Evolutionary conservation across 228 moss, liverwort and hornwort species (phyloP), one percentile per base, ranked within the genome.

Genomic region (Sphagnum magellanicum): DNA sequence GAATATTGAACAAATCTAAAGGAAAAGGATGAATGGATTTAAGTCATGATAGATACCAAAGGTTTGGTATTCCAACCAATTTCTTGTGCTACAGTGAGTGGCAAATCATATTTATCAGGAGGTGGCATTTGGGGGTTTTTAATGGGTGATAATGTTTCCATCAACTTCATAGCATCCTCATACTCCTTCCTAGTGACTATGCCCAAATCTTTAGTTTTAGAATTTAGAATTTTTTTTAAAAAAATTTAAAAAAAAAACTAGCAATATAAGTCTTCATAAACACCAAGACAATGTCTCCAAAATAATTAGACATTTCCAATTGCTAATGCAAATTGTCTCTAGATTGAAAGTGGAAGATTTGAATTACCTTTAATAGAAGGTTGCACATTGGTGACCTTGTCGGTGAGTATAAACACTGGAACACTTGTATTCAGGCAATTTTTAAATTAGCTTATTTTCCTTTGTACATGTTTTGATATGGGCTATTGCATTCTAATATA

Each of bases 21-120:
- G 1, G 55, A 55, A 55, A 55, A 55, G 1, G 12, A 55, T 8
- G 9, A 12, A 12, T 55, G 1, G 55, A 55, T 12, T 55, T 55
- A 55, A 8, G 12, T 1, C 8, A 55, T 5, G 50, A 50, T 2
- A 16, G 7, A 66, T 71, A 86, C 86, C 70, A 86, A 74, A 47
- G 86, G 82, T 53, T 80, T 80, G 70, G 64, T 71, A 46, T 16
- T 75, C 86, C 86, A 86, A 8, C 86, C 83, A 48, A 77, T 75
- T 0, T 83, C 86, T 6, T 86, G 76, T 4, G 86, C 78, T 17
- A 78, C 74, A 12, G 80, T 86, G 5, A 76, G 8, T 0, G 83
- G 86, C 2, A 82, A 0, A 5, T 86, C 50, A 8, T 86, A 86
- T 59, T 86, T 86, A 5, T 86, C 74, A 0, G 76, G 61, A 58